A percentile compares a stretch with the other conserved stretches of the same genome.
These are phyloP conservation scores for Venturia aucupariae DNA, from an alignment of 2,329 filamentous ascomycete species.

Conservation along the genomic window DNA sequence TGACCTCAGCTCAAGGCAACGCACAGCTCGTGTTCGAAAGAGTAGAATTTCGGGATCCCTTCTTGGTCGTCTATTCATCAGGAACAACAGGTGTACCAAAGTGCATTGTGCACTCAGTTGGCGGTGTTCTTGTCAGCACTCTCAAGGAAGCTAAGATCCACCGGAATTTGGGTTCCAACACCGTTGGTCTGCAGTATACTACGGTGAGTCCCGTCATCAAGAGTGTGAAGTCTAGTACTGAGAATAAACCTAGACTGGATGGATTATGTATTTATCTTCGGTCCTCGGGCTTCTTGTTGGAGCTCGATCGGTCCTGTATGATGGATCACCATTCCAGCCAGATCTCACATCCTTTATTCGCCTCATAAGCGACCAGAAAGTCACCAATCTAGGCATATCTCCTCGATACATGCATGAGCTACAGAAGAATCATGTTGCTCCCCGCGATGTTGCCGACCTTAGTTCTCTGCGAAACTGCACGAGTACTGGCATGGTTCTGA, in stretches of 20 bases:
- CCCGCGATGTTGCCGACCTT: constrained; percentile 54
- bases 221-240: not conserved
- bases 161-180: constrained; percentile 35
- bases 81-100: constrained; percentile 80
- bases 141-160: constrained; percentile 54
- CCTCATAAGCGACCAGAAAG: constrained; percentile 52
- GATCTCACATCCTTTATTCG: constrained; percentile 54
- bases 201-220: constrained; percentile 28
- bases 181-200: constrained; percentile 48
- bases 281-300: constrained; percentile 53
- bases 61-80: constrained; percentile 67
- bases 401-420: constrained; percentile 70
- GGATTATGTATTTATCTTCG: constrained; percentile 76
- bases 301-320: constrained; percentile 60
- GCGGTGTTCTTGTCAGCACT: constrained; percentile 51
- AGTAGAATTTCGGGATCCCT: constrained; percentile 63
- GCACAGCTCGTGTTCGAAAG: constrained; percentile 46
- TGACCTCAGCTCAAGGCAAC: constrained; percentile 30
- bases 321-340: constrained; percentile 71
- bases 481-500: constrained; percentile 74
- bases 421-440: constrained; percentile 52
- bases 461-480: constrained; percentile 52
- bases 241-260: constrained; percentile 46
- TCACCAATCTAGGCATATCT: constrained; percentile 66
- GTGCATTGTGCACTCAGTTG: constrained; percentile 72